Percentiles rank a stretch among this genome's conserved stretches.
These are phyloP conservation scores for Iris pallida DNA, from an alignment of 116 monocot genomes.

Conservation along the genomic window DNA sequence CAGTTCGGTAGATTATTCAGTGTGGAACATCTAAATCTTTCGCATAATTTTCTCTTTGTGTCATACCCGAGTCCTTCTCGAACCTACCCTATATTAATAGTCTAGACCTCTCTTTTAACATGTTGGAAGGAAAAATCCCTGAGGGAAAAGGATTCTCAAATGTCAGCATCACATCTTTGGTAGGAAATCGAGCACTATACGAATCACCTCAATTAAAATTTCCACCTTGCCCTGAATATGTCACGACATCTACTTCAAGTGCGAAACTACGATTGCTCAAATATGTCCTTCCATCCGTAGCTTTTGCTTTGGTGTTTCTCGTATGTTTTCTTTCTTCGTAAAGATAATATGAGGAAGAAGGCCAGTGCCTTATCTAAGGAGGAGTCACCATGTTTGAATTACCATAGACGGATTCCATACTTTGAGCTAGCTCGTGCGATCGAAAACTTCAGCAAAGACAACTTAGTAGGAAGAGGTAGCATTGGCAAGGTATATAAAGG, in stretches of 20 bases:
- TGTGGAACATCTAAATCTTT: not conserved
- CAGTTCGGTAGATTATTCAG: not conserved
- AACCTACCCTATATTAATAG: not conserved
- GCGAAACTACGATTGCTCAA: not conserved
- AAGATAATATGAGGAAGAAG: not conserved
- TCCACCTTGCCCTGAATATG: not conserved
- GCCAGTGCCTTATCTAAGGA: not conserved
- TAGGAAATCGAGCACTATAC: conserved; percentile 3
- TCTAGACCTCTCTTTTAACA: conserved; percentile 10
- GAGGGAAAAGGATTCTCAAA: not conserved
- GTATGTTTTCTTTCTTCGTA: not conserved
- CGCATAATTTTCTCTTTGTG: conserved; percentile 3
- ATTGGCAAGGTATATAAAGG: too few species aligned
- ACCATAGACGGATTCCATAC: too few species aligned
- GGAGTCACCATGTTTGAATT: too few species aligned
- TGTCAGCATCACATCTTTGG: not conserved
- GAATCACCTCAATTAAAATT: not conserved
- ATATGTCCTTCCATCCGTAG: not conserved
- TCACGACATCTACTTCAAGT: not conserved
- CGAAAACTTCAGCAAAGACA: too few species aligned
- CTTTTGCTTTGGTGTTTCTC: not conserved
- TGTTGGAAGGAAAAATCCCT: conserved; percentile 7
- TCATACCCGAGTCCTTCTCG: not conserved
- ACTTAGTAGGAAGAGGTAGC: too few species aligned
- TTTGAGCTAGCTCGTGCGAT: too few species aligned